phyloP scores from a whole-genome alignment of 2,329 filamentous ascomycete genomes.

The Lachnum nothofagi region DNA sequence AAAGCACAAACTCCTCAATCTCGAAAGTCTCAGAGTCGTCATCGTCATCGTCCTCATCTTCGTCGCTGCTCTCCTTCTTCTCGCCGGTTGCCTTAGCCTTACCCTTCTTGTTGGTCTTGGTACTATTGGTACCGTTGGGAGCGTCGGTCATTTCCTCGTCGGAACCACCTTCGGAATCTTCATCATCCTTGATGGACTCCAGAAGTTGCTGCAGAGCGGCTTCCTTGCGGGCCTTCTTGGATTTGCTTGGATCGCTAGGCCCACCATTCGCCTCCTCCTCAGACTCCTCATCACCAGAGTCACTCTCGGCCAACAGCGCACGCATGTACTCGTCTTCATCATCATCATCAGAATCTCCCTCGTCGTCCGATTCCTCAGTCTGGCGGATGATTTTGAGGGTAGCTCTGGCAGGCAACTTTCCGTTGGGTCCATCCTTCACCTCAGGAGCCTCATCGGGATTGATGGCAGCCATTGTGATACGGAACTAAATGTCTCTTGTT shows the following conservation, averaged over 20 bases:
- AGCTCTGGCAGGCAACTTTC: slow-evolving; percentile 63
- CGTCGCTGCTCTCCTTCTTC: slow-evolving; percentile 47
- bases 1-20: slow-evolving; percentile 86
- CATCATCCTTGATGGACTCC: slow-evolving; percentile 57
- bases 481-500: slow-evolving; percentile 57
- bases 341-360: slow-evolving; percentile 39
- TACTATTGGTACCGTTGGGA: slow-evolving; percentile 53
- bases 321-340: slow-evolving; percentile 63
- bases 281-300: slow-evolving; percentile 53
- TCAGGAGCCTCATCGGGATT: slow-evolving; percentile 77
- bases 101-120: slow-evolving; percentile 62
- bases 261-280: slow-evolving; percentile 75
- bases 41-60: slow-evolving; percentile 44
- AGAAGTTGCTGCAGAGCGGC: slow-evolving; percentile 74
- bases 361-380: slow-evolving; percentile 49
- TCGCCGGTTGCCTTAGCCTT: slow-evolving; percentile 60
- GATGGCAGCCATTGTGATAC: slow-evolving; percentile 97
- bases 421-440: slow-evolving; percentile 57
- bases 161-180: slow-evolving; percentile 57
- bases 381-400: slow-evolving; percentile 88
- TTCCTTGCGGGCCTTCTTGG: slow-evolving; percentile 77
- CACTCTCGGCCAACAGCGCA: slow-evolving; percentile 44
- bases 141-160: slow-evolving; percentile 72
- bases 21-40: slow-evolving; percentile 60
- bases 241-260: slow-evolving; percentile 85